Percentiles rank a stretch among this genome's conserved stretches.
Evolutionary conservation across 257 asterid genomes (phyloP).

Genomic region (Ophiorrhiza pumila): DNA sequence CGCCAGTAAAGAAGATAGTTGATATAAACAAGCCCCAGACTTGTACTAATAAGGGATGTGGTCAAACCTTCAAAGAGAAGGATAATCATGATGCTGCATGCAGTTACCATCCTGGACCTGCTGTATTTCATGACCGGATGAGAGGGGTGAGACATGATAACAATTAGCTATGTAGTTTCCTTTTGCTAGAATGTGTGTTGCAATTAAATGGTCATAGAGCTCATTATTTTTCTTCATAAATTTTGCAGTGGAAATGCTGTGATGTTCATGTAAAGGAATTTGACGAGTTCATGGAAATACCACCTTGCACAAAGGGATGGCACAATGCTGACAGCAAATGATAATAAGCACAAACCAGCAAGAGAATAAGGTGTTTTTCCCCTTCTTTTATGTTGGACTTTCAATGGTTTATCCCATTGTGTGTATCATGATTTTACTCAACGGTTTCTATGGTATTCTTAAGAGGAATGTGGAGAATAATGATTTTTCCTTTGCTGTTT

Average conservation of each 20-base stretch:
- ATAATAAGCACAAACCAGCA: slow-evolving; percentile 17
- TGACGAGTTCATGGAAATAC: slow-evolving; percentile 78
- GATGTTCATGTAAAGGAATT: slow-evolving; percentile 86
- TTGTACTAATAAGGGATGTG: slow-evolving; percentile 82
- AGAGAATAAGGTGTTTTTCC: background rate
- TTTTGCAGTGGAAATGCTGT: slow-evolving; percentile 90
- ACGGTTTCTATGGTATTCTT: background rate
- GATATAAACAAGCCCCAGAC: slow-evolving; percentile 71
- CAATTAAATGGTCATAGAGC: background rate
- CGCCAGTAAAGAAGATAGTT: slow-evolving; percentile 50
- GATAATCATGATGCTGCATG: slow-evolving; percentile 85
- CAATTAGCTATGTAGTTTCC: slow-evolving; percentile 1
- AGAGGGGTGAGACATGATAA: slow-evolving; percentile 62
- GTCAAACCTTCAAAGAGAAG: slow-evolving; percentile 68
- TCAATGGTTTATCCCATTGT: background rate
- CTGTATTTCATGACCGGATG: slow-evolving; percentile 83
- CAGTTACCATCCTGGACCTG: slow-evolving; percentile 89
- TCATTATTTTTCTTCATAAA: background rate
- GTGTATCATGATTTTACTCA: background rate
- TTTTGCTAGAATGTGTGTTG: background rate
- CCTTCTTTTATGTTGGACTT: background rate
- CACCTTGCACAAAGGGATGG: slow-evolving; percentile 89
- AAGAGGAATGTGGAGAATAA: background rate
- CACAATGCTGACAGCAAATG: slow-evolving; percentile 53
- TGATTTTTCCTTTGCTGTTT: background rate